These are phyloP conservation scores for Cladosporium oxysporum DNA, from an alignment of 2,329 filamentous ascomycete genomes.

Conservation along the genomic window DNA sequence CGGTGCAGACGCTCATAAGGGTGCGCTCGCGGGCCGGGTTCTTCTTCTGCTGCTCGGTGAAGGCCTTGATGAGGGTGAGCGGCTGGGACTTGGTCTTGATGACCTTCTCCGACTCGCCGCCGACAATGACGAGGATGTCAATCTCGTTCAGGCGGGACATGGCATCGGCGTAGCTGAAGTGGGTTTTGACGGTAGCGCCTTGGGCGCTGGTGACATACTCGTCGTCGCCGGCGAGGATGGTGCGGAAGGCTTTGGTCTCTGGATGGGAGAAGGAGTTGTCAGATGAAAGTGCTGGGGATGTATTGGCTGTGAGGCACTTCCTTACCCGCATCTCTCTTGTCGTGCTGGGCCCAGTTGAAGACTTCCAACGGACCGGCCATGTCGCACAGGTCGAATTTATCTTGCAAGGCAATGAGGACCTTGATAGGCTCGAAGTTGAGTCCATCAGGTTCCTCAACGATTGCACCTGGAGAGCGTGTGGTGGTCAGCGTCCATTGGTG, in stretches of 20 bases:
- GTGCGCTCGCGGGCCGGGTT: slow-evolving; percentile 80
- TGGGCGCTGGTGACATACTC: slow-evolving; percentile 56
- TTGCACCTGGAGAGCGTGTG: slow-evolving; percentile 40
- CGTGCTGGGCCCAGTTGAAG: slow-evolving; percentile 55
- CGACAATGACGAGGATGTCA: slow-evolving; percentile 76
- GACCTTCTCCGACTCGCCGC: slow-evolving; percentile 65
- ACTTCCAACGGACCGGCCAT: slow-evolving; percentile 61
- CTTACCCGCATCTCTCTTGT: slow-evolving; percentile 55
- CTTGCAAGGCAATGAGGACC: slow-evolving; percentile 61
- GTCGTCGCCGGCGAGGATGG: slow-evolving; percentile 51
- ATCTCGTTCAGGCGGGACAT: slow-evolving; percentile 72
- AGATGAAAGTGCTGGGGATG: neutral
- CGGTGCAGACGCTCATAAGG: slow-evolving; percentile 77
- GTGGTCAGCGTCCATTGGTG: neutral
- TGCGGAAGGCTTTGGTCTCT: slow-evolving; percentile 57
- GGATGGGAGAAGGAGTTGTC: slow-evolving; percentile 8
- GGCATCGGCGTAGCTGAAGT: slow-evolving; percentile 78
- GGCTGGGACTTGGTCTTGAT: slow-evolving; percentile 69
- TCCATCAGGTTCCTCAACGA: slow-evolving; percentile 42
- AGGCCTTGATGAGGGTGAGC: slow-evolving; percentile 71
- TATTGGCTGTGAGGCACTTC: neutral
- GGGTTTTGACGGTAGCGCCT: slow-evolving; percentile 69
- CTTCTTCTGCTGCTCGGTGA: slow-evolving; percentile 75
- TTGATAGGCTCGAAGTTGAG: slow-evolving; percentile 52
- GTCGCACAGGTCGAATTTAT: slow-evolving; percentile 59